Conservation (phyloP, 352 stramenopile species). For the Phytophthora litchii region DNA sequence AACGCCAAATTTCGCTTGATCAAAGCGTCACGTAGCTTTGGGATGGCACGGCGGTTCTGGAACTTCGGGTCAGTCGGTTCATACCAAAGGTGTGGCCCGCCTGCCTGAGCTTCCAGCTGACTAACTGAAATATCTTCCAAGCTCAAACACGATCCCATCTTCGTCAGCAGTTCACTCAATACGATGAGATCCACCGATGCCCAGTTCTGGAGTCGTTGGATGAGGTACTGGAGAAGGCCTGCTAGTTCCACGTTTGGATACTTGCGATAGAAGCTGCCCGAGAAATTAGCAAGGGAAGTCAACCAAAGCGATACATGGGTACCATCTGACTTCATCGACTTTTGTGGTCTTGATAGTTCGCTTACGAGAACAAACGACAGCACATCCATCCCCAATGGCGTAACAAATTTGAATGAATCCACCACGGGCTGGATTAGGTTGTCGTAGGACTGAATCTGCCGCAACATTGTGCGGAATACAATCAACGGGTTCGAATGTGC, state of each 20-base stretch:
- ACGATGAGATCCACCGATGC: conserved; percentile 87
- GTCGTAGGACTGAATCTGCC: conserved; percentile 97
- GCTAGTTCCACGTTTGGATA: conserved; percentile 93
- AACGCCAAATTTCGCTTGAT: conserved; percentile 82
- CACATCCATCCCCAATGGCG: conserved; percentile 93
- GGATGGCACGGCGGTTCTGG: conserved; percentile 84
- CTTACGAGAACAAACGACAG: conserved; percentile 93
- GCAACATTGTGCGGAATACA: conserved; percentile 94
- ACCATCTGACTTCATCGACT: conserved; percentile 87
- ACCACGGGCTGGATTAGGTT: conserved; percentile 97
- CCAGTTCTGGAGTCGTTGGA: conserved; percentile 87
- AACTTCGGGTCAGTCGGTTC: conserved; percentile 82
- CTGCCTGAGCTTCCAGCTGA: conserved; percentile 84
- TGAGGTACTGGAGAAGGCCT: conserved; percentile 91
- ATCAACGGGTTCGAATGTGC: conserved; percentile 94
- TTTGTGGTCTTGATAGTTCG: conserved; percentile 84
- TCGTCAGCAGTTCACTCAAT: conserved; percentile 87
- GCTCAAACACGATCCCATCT: conserved; percentile 88
- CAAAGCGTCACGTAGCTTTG: conserved; percentile 78
- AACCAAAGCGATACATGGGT: conserved; percentile 95
- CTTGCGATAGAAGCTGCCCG: conserved; percentile 93
- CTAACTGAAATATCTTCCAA: conserved; percentile 86
- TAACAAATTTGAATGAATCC: conserved; percentile 95
- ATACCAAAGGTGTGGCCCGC: conserved; percentile 79
- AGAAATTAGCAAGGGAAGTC: conserved; percentile 93